Conservation (phyloP, 78 protist species). For the Emiliania huxleyi region DNA sequence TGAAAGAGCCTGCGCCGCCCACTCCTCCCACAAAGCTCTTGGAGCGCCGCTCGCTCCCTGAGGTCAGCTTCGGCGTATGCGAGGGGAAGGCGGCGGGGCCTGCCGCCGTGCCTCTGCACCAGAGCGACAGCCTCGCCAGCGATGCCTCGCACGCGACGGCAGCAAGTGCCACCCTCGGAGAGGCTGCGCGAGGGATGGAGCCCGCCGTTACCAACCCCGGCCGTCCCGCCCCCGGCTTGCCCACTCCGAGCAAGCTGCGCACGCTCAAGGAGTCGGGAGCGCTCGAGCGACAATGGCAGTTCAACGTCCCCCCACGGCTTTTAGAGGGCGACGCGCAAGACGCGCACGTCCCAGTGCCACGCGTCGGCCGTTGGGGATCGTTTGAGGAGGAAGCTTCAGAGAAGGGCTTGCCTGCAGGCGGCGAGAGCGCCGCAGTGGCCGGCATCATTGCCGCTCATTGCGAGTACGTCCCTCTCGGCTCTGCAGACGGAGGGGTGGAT, state of each 20-base stretch:
- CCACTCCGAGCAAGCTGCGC: background rate
- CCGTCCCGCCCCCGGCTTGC: background rate
- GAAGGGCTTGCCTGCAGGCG: background rate
- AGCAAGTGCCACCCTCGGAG: background rate
- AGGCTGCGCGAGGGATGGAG: background rate
- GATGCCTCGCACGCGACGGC: background rate
- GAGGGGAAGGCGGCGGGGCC: too few species aligned
- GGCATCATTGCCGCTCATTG: background rate
- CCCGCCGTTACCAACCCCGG: background rate
- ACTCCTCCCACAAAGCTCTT: too few species aligned
- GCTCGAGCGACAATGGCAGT: background rate
- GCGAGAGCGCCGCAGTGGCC: background rate
- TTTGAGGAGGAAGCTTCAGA: too few species aligned
- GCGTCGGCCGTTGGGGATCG: too few species aligned
- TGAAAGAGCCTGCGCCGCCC: too few species aligned
- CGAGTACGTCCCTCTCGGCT: background rate
- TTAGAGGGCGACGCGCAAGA: background rate
- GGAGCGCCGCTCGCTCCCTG: too few species aligned
- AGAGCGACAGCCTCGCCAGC: background rate
- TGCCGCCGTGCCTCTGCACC: too few species aligned
- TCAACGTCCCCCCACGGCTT: background rate
- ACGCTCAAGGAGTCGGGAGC: background rate
- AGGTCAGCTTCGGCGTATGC: too few species aligned
- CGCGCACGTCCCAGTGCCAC: background rate
- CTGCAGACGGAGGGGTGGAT: too few species aligned